Conservation (phyloP, 192 early-diverging fungal genomes). For the Umbelopsis sp. region DNA sequence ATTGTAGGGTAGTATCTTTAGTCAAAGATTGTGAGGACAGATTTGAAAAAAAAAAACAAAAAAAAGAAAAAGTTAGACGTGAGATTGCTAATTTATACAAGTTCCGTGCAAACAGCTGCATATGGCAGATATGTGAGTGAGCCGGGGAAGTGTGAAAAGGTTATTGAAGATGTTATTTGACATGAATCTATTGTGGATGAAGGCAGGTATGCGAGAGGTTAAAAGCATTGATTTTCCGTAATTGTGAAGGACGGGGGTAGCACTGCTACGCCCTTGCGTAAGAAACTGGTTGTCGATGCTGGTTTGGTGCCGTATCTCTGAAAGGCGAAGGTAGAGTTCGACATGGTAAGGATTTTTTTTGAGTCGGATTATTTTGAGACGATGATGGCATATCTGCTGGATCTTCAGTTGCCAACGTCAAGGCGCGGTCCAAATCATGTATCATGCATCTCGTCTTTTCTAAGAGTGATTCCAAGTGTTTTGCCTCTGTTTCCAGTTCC, state of each 20-base stretch:
- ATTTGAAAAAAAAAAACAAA: too few relatives aligned
- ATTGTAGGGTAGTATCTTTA: too few relatives aligned
- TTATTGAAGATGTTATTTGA: background rate
- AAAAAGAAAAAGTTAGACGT: too few relatives aligned
- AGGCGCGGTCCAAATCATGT: background rate
- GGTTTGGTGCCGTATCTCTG: background rate
- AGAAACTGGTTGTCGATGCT: background rate
- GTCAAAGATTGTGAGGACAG: too few relatives aligned
- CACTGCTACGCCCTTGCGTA: constrained; percentile 2
- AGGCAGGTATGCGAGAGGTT: too few relatives aligned
- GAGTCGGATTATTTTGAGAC: background rate
- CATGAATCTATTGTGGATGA: background rate
- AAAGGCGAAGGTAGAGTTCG: constrained; percentile 6
- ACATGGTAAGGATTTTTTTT: background rate
- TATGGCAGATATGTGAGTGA: too few relatives aligned
- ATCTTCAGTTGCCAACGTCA: background rate
- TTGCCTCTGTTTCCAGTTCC: background rate
- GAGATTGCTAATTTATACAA: too few relatives aligned
- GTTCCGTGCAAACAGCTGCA: too few relatives aligned
- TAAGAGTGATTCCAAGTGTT: background rate
- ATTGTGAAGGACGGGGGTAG: too few relatives aligned
- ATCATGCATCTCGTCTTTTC: constrained; percentile 6
- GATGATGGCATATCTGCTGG: background rate
- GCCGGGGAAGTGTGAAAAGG: too few relatives aligned
- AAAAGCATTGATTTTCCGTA: too few relatives aligned